These are phyloP conservation scores for Trichoderma hamatum DNA, from an alignment of 2,329 filamentous ascomycete genomes.

Conservation along the genomic window DNA sequence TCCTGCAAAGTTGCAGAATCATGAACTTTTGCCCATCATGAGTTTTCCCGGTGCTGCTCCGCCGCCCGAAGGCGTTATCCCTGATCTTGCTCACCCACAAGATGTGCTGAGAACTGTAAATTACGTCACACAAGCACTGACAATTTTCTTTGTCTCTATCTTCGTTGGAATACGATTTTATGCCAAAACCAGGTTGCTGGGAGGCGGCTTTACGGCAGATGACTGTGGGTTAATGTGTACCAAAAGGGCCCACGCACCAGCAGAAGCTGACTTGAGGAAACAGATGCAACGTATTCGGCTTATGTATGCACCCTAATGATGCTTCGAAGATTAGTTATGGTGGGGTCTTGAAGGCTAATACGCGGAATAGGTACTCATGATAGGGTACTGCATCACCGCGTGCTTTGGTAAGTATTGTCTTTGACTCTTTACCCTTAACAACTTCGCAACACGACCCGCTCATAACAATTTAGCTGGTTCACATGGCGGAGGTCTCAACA, in stretches of 20 bases:
- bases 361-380: slow-evolving; percentile 33
- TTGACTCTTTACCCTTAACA: not conserved
- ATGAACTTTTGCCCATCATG: slow-evolving; percentile 23
- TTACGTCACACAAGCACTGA: slow-evolving; percentile 36
- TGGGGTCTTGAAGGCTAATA: not conserved
- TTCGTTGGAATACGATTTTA: slow-evolving; percentile 36
- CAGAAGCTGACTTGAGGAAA: slow-evolving; percentile 2
- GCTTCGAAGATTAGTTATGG: not conserved
- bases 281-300: slow-evolving; percentile 31
- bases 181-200: slow-evolving; percentile 32
- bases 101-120: slow-evolving; percentile 37
- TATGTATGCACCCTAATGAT: slow-evolving; percentile 27
- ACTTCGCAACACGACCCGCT: not conserved
- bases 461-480: slow-evolving; percentile 29
- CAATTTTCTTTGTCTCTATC: slow-evolving; percentile 33
- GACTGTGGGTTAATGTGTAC: slow-evolving; percentile 34
- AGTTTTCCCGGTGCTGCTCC: slow-evolving; percentile 32
- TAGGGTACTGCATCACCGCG: slow-evolving; percentile 36
- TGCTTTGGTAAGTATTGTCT: slow-evolving; percentile 31
- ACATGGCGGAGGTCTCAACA: slow-evolving; percentile 44
- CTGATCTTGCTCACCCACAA: slow-evolving; percentile 34
- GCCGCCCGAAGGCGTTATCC: slow-evolving; percentile 34
- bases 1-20: not conserved
- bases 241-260: not conserved
- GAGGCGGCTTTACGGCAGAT: slow-evolving; percentile 31